Base-by-base conservation (phyloP, 768 basidiomycete species). In the Termitomyces sp. region DNA sequence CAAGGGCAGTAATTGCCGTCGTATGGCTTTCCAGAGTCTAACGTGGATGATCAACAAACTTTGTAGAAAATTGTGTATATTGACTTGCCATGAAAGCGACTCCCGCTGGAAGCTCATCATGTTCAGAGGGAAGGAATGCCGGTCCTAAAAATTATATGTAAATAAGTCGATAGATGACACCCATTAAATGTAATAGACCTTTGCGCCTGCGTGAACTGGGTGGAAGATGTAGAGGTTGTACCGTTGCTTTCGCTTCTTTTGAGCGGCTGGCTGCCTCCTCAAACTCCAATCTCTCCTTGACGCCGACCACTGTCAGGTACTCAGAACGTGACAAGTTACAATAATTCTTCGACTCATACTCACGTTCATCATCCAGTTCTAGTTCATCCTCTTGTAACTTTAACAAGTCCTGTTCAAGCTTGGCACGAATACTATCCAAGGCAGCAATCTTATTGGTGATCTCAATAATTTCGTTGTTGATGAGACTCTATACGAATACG, bases 61-160 rank as follows among this genome's bases (percentile, higher is more conserved):
- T n/a, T 32, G n/a, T 35, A 42, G 33, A 52, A 54, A 42, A 53
- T 10, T 57, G 18, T 6, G 55, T 26, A 42, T 47, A 47, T 42
- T 14, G 30, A 64, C 65, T 63, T 72, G 92, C 93, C 95, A 99
- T 98, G 74, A 99, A 99, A 13, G 96, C 97, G 6, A 98, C 85
- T 1, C 93, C 94, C 8, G 87, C 83, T 9, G 97, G 97, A 32
- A 99, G 78, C 54, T 97, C 94, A 64, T 94, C 93, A 64, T 99
- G 97, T 69, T 98, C 97, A 18, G 94, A 97, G 4, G 97, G 97
- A 48, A 99, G 70, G 77, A 99, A 98, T 18, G 92, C 92, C 0
- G 96, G 95, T 2, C 96, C 95, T 88, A 59, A 53, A 36, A 3
- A 47, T 22, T 9, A 6, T 7, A 54, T 45, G 18, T 38, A 6